These are phyloP conservation scores for Schrenkiella parvula DNA, from an alignment of 345 rosid species.

Conservation along the genomic window DNA sequence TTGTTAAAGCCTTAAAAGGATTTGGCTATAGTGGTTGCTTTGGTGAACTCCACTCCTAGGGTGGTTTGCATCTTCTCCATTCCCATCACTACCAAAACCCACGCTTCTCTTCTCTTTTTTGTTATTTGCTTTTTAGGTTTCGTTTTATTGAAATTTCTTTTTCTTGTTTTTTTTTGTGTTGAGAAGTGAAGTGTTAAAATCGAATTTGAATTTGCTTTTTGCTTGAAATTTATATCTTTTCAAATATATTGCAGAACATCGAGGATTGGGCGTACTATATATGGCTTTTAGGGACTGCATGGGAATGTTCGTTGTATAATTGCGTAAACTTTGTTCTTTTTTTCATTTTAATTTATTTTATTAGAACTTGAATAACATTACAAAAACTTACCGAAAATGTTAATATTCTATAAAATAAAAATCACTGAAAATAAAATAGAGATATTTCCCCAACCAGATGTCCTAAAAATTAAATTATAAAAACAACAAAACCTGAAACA, in stretches of 20 bases:
- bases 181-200: neutral
- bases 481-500: too few relatives aligned
- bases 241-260: neutral
- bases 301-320: neutral
- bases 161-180: neutral
- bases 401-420: too few relatives aligned
- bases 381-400: too few relatives aligned
- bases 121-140: neutral
- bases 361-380: too few relatives aligned
- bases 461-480: too few relatives aligned
- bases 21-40: conserved; percentile 28
- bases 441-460: too few relatives aligned
- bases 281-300: neutral
- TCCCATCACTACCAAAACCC: conserved; percentile 21
- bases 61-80: conserved; percentile 16
- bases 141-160: neutral
- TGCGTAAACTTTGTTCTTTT: neutral
- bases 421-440: too few relatives aligned
- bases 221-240: too few relatives aligned
- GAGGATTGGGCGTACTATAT: neutral
- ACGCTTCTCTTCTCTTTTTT: neutral
- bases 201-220: neutral
- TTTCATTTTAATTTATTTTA: too few relatives aligned
- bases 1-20: too few relatives aligned
- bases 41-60: conserved; percentile 29